Base-by-base conservation (phyloP, 2,329 filamentous ascomycete genomes). In the Cercospora sp. region DNA sequence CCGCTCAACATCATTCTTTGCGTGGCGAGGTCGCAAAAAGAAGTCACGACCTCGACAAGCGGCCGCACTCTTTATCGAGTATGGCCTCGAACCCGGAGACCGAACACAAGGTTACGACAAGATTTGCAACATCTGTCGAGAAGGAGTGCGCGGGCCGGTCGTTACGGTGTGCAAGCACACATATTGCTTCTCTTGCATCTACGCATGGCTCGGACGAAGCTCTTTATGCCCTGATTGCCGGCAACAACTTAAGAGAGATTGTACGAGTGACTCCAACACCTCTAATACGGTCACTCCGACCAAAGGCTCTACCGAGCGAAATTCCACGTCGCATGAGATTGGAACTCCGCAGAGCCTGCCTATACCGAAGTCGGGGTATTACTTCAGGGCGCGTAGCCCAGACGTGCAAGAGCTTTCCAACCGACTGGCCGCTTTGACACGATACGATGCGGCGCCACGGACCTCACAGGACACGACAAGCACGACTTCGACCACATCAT, bases 61-160 rank as follows among this genome's bases (percentile, higher is more conserved):
- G 34, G 32, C 61, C 18, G 66, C 65, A 55, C 64, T 66, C 16
- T 65, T 70, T 16, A 24, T 51, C n/a, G 45, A 67, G 26, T 65
- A 67, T 59, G 68, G 68, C 12, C 26, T 72, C 8, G 28, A 57
- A 28, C 13, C 61, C 32, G 66, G 58, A 13, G 63, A 67, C n/a
- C 53, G 58, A 40, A 53, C 70, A 37, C 61, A 51, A 13, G 60
- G 34, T 26, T 53, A 59, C 32, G 66, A 67, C 45, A 61, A 59
- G 16, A 59, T 65, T 10, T 72, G 70, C 63, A 66, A 55, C 55
- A 70, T 72, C 12, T 72, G 69, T 53, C 61, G 66, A 34, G 65
- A 66, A 13, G 40, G 30, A 28, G 57, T 66, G 12, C 53, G 59
- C 28, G 55, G 65, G 51, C 61, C 62, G 7, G 70, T 70, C 12